Percentiles rank a stretch among this genome's conserved stretches.
Evolutionary conservation across 495 filamentous ascomycete genomes (phyloP).

Genomic region (Aspergillus kassunensis): DNA sequence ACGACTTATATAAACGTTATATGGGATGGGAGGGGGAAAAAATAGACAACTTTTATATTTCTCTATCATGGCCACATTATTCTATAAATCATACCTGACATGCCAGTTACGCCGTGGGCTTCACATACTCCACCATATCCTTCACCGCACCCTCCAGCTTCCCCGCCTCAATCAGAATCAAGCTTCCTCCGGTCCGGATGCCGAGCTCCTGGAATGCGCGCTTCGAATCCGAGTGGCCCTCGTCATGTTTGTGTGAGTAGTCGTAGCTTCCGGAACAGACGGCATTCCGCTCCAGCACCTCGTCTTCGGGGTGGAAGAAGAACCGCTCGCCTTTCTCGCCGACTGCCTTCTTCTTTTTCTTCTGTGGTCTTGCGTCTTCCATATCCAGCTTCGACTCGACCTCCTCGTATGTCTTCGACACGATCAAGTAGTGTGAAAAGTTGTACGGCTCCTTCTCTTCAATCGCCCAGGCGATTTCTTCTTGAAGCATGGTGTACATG

Average conservation of each 20-base stretch:
- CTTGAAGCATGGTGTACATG: conserved; percentile 92
- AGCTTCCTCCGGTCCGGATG: conserved; percentile 73
- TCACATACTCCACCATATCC: conserved; percentile 67
- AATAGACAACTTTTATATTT: conserved; percentile 15
- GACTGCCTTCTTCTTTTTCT: conserved; percentile 69
- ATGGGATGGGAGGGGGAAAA: conserved; percentile 6
- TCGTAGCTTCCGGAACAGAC: conserved; percentile 61
- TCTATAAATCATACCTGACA: conserved; percentile 5
- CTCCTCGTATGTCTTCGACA: conserved; percentile 88
- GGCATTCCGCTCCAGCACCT: conserved; percentile 74
- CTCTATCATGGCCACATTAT: conserved; percentile 27
- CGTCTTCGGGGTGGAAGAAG: conserved; percentile 97
- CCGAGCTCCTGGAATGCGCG: conserved; percentile 91
- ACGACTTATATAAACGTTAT: conserved; percentile 10
- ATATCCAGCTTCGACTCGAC: conserved; percentile 75
- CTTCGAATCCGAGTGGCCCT: conserved; percentile 82
- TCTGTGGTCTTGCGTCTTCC: conserved; percentile 62
- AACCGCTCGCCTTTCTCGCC: conserved; percentile 48
- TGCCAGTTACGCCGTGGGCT: conserved; percentile 26
- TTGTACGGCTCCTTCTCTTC: conserved; percentile 89
- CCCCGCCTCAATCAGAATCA: conserved; percentile 70
- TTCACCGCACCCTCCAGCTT: conserved; percentile 66
- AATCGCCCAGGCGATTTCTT: conserved; percentile 86
- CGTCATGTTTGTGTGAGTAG: conserved; percentile 72
- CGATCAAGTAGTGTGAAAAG: conserved; percentile 87